A percentile compares a stretch with the other conserved stretches of the same genome.
phyloP scores from a whole-genome alignment of 441 rosid genomes.

The Jatropha multifida region DNA sequence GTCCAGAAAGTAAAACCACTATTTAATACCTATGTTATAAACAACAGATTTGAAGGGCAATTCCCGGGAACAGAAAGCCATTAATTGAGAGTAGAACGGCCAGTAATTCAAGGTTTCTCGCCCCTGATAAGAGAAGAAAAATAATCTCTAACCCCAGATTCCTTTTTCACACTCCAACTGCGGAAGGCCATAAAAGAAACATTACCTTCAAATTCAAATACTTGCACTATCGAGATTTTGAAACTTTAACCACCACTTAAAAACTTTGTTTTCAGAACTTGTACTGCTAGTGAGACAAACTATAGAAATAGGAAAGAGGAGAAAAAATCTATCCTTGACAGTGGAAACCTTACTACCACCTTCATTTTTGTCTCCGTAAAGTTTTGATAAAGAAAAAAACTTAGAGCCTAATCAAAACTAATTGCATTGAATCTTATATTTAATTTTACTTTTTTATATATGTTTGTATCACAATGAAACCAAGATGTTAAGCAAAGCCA shows the following conservation, averaged over 20 bases:
- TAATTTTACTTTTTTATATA: not conserved
- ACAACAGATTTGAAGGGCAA: slow-evolving; percentile 10
- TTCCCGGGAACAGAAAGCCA: not conserved
- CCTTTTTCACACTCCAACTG: slow-evolving; percentile 19
- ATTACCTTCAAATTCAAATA: slow-evolving; percentile 31
- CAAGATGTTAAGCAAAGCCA: slow-evolving; percentile 15
- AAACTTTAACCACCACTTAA: slow-evolving; percentile 38
- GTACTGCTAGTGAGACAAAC: slow-evolving; percentile 11
- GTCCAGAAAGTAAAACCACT: slow-evolving; percentile 14
- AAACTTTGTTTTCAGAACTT: slow-evolving; percentile 22
- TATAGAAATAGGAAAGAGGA: slow-evolving; percentile 1
- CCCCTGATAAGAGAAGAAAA: not conserved
- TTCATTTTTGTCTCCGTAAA: slow-evolving; percentile 11
- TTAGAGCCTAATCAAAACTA: not conserved
- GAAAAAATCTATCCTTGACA: slow-evolving; percentile 28
- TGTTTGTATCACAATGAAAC: not conserved
- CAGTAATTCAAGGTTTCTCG: slow-evolving; percentile 13
- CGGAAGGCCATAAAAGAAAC: slow-evolving; percentile 30
- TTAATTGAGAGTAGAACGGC: not conserved
- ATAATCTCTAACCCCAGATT: slow-evolving; percentile 11
- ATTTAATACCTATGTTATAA: slow-evolving; percentile 14
- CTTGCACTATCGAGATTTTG: slow-evolving; percentile 33
- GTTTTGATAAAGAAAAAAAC: not conserved
- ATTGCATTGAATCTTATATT: not conserved
- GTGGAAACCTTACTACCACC: slow-evolving; percentile 23